These are phyloP conservation scores for Aureobasidium sp. DNA, from an alignment of 2,329 filamentous ascomycete genomes.

Conservation along the genomic window DNA sequence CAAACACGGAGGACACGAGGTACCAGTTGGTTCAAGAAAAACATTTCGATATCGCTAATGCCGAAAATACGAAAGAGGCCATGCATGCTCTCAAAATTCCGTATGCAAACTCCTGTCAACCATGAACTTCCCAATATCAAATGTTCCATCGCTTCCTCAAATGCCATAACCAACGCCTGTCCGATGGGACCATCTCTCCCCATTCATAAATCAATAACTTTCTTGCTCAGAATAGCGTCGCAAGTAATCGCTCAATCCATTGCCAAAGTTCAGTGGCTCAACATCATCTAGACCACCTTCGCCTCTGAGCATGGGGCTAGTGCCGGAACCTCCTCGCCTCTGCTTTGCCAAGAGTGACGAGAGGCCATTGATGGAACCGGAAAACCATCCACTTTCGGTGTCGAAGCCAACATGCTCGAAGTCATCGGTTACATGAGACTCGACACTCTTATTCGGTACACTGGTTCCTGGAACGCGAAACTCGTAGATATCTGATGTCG, in stretches of 20 bases:
- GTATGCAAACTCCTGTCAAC: not conserved
- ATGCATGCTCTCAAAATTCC: not conserved
- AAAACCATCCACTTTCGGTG: constrained; percentile 24
- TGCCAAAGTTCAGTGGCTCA: not conserved
- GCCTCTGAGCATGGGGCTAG: constrained; percentile 3
- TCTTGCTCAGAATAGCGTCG: constrained; percentile 6
- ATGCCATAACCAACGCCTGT: not conserved
- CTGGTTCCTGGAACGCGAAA: constrained; percentile 16
- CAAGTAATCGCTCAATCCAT: constrained; percentile 9
- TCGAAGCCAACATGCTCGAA: constrained; percentile 17
- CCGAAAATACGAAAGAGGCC: not conserved
- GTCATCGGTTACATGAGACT: constrained; percentile 4
- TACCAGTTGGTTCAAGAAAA: not conserved
- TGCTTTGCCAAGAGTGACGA: constrained; percentile 13
- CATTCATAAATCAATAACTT: constrained; percentile 1
- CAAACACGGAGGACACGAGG: not conserved
- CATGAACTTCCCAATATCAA: not conserved
- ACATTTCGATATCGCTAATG: not conserved
- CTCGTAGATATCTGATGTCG: constrained; percentile 22
- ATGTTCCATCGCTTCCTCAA: not conserved
- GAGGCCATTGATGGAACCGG: constrained; percentile 24
- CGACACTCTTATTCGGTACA: constrained; percentile 14
- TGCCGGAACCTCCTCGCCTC: constrained; percentile 7
- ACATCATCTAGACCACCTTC: constrained; percentile 5
- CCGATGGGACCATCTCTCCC: not conserved